These are phyloP conservation scores for Lactarius akahatsu DNA, from an alignment of 768 basidiomycete genomes.

Conservation along the genomic window DNA sequence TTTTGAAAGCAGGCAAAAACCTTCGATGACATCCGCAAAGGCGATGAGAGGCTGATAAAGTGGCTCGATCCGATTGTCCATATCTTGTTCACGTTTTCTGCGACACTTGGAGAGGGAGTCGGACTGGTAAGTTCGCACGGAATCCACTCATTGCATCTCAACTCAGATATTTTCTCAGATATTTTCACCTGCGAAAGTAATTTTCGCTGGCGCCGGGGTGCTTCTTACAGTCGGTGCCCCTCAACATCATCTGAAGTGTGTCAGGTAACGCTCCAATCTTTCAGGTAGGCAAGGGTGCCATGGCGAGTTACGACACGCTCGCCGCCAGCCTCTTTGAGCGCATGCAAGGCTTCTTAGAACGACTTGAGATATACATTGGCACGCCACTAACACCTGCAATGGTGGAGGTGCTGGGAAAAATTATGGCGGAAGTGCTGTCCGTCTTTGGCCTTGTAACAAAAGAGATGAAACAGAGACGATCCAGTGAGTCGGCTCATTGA, in stretches of 20 bases:
- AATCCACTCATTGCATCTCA: background rate
- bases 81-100: background rate
- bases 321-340: conserved; percentile 7
- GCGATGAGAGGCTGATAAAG: background rate
- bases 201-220: background rate
- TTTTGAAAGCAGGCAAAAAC: background rate
- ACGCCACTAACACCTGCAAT: background rate
- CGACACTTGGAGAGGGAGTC: background rate
- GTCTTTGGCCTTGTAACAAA: conserved; percentile 1
- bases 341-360: conserved; percentile 7
- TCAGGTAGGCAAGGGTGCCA: conserved; percentile 1
- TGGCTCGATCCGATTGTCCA: background rate
- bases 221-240: background rate
- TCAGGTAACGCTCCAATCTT: background rate
- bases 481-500: background rate
- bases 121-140: background rate
- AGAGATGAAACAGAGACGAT: conserved; percentile 1
- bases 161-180: background rate
- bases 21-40: background rate
- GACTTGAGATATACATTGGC: conserved; percentile 1
- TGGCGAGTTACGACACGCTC: conserved; percentile 2
- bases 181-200: background rate
- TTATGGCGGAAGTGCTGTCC: background rate
- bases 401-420: conserved; percentile 1
- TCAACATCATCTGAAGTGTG: no score